Conservation (phyloP, 176 grass and related monocot genomes). For the Avena sativa region DNA sequence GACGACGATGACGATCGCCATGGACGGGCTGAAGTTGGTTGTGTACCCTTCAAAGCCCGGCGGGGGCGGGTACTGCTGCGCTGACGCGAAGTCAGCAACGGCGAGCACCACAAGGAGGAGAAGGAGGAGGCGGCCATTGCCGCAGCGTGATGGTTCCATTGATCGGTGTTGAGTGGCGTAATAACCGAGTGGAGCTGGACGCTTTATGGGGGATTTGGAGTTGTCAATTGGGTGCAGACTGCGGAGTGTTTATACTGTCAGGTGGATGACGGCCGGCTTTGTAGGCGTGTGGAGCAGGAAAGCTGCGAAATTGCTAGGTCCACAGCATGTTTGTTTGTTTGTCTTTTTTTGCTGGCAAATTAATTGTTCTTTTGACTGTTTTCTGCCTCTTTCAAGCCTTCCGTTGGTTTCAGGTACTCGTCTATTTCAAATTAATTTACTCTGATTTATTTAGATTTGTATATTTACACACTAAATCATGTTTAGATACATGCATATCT, state of each 20-base stretch:
- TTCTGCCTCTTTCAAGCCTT: background rate
- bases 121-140: background rate
- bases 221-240: background rate
- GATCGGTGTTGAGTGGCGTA: background rate
- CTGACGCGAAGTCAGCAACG: background rate
- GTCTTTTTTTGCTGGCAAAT: too few relatives aligned
- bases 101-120: slow-evolving; percentile 37
- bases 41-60: background rate
- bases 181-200: background rate
- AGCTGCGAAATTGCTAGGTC: slow-evolving; percentile 1
- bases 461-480: too few relatives aligned
- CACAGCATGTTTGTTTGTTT: background rate
- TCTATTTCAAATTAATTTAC: too few relatives aligned
- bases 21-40: slow-evolving; percentile 66
- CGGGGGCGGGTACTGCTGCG: slow-evolving; percentile 5
- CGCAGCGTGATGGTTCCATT: slow-evolving; percentile 9
- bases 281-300: slow-evolving; percentile 22
- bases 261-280: slow-evolving; percentile 40
- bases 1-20: slow-evolving; percentile 76
- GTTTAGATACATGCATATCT: too few relatives aligned
- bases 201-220: background rate
- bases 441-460: too few relatives aligned
- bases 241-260: slow-evolving; percentile 38
- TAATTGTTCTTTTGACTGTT: background rate
- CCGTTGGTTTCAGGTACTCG: too few relatives aligned